These are phyloP conservation scores for Tinospora cordifolia DNA, from an alignment of 164 flowering plant genomes.

Conservation along the genomic window DNA sequence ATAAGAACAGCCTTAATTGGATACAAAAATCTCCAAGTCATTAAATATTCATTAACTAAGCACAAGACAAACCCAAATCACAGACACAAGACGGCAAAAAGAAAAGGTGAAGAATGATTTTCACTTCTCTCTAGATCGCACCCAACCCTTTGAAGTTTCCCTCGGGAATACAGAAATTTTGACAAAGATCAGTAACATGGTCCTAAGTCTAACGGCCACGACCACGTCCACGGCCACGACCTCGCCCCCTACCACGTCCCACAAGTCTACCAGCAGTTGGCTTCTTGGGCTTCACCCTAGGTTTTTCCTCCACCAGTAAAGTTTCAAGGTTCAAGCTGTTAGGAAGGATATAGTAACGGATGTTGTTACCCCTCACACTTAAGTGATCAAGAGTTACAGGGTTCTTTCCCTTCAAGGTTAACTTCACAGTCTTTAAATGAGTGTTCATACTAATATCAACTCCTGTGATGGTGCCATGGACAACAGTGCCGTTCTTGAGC, in stretches of 20 bases:
- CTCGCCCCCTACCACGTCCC: conserved; percentile 89
- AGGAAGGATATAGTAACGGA: conserved; percentile 83
- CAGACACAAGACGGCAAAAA: too few relatives aligned
- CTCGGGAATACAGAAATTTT: too few relatives aligned
- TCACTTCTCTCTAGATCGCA: too few relatives aligned
- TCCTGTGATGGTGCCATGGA: conserved; percentile 92
- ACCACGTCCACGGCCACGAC: conserved; percentile 89
- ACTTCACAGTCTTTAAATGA: conserved; percentile 80
- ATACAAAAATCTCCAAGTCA: too few relatives aligned
- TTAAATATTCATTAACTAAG: too few relatives aligned
- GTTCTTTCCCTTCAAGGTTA: conserved; percentile 77
- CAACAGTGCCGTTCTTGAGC: conserved; percentile 92
- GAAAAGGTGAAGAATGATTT: too few relatives aligned
- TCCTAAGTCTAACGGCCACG: too few relatives aligned
- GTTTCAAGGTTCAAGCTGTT: conserved; percentile 92
- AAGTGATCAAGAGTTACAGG: conserved; percentile 83
- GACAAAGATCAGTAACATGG: too few relatives aligned
- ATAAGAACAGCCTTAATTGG: too few relatives aligned
- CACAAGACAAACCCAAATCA: too few relatives aligned
- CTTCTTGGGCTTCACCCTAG: conserved; percentile 89
- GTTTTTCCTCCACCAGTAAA: conserved; percentile 78
- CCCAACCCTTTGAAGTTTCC: too few relatives aligned
- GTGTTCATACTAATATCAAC: conserved; percentile 97
- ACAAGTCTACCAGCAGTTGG: conserved; percentile 76
- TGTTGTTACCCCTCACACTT: conserved; percentile 89